Evolutionary conservation across 306 rosid species (phyloP).

Genomic region (Vachellia collinsii): DNA sequence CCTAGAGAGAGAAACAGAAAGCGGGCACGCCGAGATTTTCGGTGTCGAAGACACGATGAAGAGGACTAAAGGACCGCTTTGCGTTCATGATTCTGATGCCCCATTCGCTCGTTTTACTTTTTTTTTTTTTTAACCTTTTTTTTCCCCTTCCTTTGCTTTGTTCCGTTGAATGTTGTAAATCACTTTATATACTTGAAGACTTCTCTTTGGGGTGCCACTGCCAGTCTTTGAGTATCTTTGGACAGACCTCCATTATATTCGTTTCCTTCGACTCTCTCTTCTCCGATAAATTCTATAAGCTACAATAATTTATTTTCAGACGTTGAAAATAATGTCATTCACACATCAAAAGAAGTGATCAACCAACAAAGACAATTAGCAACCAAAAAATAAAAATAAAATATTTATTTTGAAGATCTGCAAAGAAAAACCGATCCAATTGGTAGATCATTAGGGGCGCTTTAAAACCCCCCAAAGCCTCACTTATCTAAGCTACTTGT

Average conservation of each 20-base stretch:
- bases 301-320: background rate
- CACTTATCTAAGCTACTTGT: background rate
- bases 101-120: conserved; percentile 34
- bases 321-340: background rate
- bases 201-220: background rate
- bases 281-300: background rate
- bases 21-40: conserved; percentile 43
- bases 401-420: too few species aligned
- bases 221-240: background rate
- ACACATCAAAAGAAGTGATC: background rate
- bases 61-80: conserved; percentile 45
- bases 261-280: background rate
- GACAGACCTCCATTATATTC: background rate
- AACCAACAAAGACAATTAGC: background rate
- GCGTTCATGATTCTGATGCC: conserved; percentile 51
- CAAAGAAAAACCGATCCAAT: background rate
- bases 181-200: background rate
- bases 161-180: conserved; percentile 16
- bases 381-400: too few species aligned
- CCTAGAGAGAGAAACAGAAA: conserved; percentile 37
- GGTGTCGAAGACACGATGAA: conserved; percentile 49
- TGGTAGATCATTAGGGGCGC: background rate
- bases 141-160: background rate
- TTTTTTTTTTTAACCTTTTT: background rate
- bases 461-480: background rate